Evolutionary conservation across 139 green algal species (phyloP).

Genomic region (Trebouxia sp.): DNA sequence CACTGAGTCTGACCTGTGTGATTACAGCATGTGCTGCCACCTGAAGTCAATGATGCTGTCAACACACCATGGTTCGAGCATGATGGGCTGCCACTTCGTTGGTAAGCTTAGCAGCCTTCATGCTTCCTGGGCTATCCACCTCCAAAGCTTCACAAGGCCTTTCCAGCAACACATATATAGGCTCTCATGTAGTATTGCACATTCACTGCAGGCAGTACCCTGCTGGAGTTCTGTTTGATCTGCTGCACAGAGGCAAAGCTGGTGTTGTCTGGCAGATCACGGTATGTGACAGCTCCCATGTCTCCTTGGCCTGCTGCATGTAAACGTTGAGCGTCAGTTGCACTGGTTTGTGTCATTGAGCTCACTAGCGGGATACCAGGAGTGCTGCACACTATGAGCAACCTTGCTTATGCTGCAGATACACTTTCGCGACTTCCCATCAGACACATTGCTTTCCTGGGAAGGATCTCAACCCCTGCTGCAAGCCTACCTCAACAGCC

Average conservation of each 20-base stretch:
- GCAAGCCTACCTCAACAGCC: constrained; percentile 16
- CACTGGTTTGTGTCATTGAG: too few relatives aligned
- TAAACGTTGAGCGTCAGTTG: too few relatives aligned
- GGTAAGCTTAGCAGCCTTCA: not conserved
- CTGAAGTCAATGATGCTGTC: not conserved
- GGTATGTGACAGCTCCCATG: not conserved
- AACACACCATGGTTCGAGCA: constrained; percentile 26
- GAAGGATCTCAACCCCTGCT: constrained; percentile 1
- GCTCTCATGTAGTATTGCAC: too few relatives aligned
- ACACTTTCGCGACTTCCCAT: constrained; percentile 8
- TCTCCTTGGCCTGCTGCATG: not conserved
- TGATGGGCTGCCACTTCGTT: constrained; percentile 9
- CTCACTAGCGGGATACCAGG: too few relatives aligned
- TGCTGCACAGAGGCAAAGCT: not conserved
- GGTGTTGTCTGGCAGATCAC: not conserved
- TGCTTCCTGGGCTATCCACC: too few relatives aligned
- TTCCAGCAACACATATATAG: too few relatives aligned
- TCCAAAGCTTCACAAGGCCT: too few relatives aligned
- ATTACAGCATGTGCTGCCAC: constrained; percentile 9
- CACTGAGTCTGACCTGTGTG: not conserved
- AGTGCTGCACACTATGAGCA: too few relatives aligned
- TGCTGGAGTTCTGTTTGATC: constrained; percentile 25
- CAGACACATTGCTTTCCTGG: not conserved
- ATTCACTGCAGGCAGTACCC: constrained; percentile 14
- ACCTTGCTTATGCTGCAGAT: not conserved